Conservation (phyloP, 345 rosid genomes). For the Hypericum perforatum region DNA sequence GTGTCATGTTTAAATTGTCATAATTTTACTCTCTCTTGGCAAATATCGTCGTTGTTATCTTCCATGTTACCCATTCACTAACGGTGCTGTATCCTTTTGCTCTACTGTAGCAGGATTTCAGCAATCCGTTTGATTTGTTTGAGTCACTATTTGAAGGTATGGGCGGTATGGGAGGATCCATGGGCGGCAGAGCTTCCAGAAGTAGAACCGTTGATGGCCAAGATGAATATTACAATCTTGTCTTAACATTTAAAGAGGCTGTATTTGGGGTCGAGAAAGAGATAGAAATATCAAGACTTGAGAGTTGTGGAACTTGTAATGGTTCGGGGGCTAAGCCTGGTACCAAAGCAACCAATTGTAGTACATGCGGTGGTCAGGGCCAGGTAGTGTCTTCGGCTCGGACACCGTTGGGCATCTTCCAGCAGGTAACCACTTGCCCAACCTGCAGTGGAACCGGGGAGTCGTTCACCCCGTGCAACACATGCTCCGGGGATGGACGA, state of each 20-base stretch:
- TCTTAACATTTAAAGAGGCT: conserved; percentile 84
- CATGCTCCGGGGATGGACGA: conserved; percentile 90
- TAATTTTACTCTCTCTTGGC: neutral
- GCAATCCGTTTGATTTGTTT: conserved; percentile 90
- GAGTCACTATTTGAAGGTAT: conserved; percentile 87
- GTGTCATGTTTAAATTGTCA: neutral
- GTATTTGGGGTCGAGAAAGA: conserved; percentile 91
- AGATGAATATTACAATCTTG: conserved; percentile 78
- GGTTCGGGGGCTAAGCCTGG: conserved; percentile 94
- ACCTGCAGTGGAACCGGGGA: conserved; percentile 79
- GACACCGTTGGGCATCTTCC: conserved; percentile 94
- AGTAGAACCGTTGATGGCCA: conserved; percentile 79
- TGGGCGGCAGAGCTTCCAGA: conserved; percentile 62
- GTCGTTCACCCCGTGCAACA: conserved; percentile 57
- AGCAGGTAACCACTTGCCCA: conserved; percentile 92
- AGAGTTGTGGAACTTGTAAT: conserved; percentile 71
- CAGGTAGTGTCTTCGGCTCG: conserved; percentile 85
- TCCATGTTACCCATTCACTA: conserved; percentile 5
- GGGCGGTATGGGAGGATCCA: conserved; percentile 67
- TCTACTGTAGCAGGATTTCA: conserved; percentile 57
- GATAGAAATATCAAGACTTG: conserved; percentile 83
- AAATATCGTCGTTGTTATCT: neutral
- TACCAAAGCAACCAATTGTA: conserved; percentile 74
- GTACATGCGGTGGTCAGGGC: conserved; percentile 97
- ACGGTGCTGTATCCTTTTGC: conserved; percentile 3